Conservation (phyloP, 1,139 yeast genomes). For the Lodderomyces margitis region DNA sequence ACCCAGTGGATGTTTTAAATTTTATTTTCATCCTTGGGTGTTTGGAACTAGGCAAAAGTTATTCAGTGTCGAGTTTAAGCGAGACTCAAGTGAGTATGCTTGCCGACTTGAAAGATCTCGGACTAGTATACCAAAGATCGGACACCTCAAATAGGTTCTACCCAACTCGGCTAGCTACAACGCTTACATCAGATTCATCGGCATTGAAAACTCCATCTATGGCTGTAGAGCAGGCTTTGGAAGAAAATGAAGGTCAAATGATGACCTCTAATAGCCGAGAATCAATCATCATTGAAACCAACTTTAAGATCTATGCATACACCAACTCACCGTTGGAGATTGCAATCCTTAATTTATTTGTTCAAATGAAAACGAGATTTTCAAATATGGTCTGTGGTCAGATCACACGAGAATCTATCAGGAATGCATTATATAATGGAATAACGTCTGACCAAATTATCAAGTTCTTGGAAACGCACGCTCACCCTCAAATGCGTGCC, state of each 20-base stretch:
- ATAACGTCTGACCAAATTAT: conserved; percentile 95
- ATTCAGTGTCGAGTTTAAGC: conserved; percentile 67
- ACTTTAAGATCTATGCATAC: conserved; percentile 89
- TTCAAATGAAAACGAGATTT: conserved; percentile 79
- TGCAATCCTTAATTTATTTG: conserved; percentile 85
- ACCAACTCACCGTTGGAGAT: conserved; percentile 94
- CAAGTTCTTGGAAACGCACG: conserved; percentile 84
- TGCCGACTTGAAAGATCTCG: conserved; percentile 88
- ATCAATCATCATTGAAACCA: conserved; percentile 85
- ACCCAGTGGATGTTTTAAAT: conserved; percentile 92
- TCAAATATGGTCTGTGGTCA: conserved; percentile 93
- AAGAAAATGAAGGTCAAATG: conserved; percentile 17
- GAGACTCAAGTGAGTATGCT: conserved; percentile 85
- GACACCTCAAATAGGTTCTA: conserved; percentile 66
- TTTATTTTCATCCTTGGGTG: conserved; percentile 93
- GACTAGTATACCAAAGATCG: conserved; percentile 77
- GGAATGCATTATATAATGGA: conserved; percentile 82
- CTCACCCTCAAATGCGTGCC: conserved; percentile 87
- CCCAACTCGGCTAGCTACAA: conserved; percentile 89
- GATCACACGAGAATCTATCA: conserved; percentile 85
- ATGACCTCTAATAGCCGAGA: conserved; percentile 42
- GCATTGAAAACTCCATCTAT: conserved; percentile 67
- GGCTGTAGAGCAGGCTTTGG: conserved; percentile 61
- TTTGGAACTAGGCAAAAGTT: conserved; percentile 84
- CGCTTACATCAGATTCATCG: conserved; percentile 80